These are phyloP conservation scores for Lasiodiplodia gonubiensis DNA, from an alignment of 2,329 filamentous ascomycete species.

Conservation along the genomic window DNA sequence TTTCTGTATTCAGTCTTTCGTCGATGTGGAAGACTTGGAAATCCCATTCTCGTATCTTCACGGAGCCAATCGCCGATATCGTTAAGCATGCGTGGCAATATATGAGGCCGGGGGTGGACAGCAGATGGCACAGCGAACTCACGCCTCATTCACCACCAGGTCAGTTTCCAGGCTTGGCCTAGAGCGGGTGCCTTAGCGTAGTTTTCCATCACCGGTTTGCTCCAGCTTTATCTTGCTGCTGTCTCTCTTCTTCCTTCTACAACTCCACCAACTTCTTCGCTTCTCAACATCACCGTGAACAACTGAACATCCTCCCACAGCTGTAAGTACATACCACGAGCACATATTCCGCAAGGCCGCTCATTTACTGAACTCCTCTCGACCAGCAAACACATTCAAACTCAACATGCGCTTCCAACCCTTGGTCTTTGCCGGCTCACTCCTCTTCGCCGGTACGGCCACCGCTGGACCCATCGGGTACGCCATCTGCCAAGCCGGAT, in stretches of 20 bases:
- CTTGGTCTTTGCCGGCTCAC: not conserved
- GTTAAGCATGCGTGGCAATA: not conserved
- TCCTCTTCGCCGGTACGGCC: not conserved
- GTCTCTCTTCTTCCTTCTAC: not conserved
- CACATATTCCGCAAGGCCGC: accelerated
- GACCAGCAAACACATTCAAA: not conserved
- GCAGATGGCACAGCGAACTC: no score
- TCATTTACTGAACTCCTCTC: not conserved
- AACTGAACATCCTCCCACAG: not conserved
- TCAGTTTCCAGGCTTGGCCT: not conserved
- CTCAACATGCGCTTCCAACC: not conserved
- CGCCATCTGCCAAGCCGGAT: conserved; percentile 56
- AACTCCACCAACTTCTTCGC: not conserved
- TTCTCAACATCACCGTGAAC: not conserved
- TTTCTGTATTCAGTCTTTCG: no score
- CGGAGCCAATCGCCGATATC: no score
- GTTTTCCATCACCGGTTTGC: not conserved
- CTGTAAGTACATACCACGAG: not conserved
- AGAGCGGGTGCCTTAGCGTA: not conserved
- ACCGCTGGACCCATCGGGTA: conserved; percentile 48
- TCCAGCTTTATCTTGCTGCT: not conserved
- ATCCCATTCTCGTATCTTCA: no score
- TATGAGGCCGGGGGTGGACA: not conserved
- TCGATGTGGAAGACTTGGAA: no score
- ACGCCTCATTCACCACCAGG: not conserved